These are phyloP conservation scores for Arxiozyma slooffiae DNA, from an alignment of 1,139 yeast genomes.

Conservation along the genomic window DNA sequence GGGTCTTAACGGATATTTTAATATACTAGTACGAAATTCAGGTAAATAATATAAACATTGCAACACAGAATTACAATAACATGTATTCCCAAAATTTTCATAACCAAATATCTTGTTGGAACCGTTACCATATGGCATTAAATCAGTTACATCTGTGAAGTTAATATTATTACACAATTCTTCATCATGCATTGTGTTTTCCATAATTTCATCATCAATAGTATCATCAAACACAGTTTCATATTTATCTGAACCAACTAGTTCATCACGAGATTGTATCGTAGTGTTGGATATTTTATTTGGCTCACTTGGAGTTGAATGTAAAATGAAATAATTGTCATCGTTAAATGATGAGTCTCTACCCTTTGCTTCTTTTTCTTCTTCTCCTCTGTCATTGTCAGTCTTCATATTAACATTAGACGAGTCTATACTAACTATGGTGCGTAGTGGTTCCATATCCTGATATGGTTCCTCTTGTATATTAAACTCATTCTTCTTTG, in stretches of 20 bases:
- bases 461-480: background rate
- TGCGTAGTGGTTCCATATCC: slow-evolving; percentile 1
- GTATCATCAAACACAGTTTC: slow-evolving; percentile 2
- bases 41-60: slow-evolving; percentile 77
- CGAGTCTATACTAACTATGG: slow-evolving; percentile 4
- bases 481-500: background rate
- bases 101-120: slow-evolving; percentile 73
- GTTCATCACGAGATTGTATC: background rate
- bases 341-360: too few species aligned
- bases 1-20: slow-evolving; percentile 36
- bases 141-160: background rate
- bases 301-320: background rate
- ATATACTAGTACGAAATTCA: slow-evolving; percentile 53
- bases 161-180: background rate
- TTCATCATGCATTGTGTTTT: background rate
- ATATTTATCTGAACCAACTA: background rate
- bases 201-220: background rate
- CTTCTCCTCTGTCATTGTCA: background rate
- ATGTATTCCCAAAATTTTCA: slow-evolving; percentile 92
- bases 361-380: background rate
- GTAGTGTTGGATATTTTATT: background rate
- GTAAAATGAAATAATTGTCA: background rate
- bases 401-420: background rate
- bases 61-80: slow-evolving; percentile 86
- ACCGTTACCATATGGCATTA: slow-evolving; percentile 38